Percentiles rank a stretch among this genome's conserved stretches.
Evolutionary conservation across 2,329 filamentous ascomycete species (phyloP).

Genomic region (Ceratocystis eucalypticola): DNA sequence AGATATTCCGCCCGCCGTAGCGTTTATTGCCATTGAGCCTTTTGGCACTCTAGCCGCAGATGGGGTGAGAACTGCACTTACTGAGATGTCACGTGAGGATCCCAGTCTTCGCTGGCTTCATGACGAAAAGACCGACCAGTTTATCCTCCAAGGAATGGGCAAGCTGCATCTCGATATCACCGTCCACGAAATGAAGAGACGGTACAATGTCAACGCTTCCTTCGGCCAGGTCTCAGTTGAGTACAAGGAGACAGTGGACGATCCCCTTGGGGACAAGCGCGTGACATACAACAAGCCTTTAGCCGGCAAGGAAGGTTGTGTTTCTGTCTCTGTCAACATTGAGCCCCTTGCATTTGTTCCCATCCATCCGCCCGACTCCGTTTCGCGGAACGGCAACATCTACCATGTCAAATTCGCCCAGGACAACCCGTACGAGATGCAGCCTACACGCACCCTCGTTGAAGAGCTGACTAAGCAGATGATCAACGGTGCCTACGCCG

Average conservation of each 20-base stretch:
- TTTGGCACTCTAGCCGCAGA: constrained; percentile 67
- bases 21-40: constrained; percentile 86
- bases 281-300: constrained; percentile 65
- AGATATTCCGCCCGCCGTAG: constrained; percentile 80
- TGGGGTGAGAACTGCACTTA: constrained; percentile 60
- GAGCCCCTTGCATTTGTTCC: constrained; percentile 40
- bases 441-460: constrained; percentile 13
- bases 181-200: constrained; percentile 70
- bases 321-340: constrained; percentile 56
- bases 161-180: constrained; percentile 92
- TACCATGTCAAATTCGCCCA: constrained; percentile 32
- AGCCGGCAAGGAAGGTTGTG: constrained; percentile 65
- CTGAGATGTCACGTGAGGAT: constrained; percentile 75
- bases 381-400: constrained; percentile 58
- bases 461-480: constrained; percentile 46
- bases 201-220: constrained; percentile 65
- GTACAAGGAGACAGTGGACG: constrained; percentile 70
- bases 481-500: constrained; percentile 68
- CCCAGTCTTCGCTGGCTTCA: constrained; percentile 75
- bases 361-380: constrained; percentile 29
- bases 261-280: constrained; percentile 41
- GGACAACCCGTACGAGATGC: constrained; percentile 8
- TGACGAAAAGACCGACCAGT: constrained; percentile 85
- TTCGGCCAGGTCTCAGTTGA: constrained; percentile 92
- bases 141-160: constrained; percentile 89